phyloP scores from a whole-genome alignment of 2,329 filamentous ascomycete species.

The Aspergillus awamori region DNA sequence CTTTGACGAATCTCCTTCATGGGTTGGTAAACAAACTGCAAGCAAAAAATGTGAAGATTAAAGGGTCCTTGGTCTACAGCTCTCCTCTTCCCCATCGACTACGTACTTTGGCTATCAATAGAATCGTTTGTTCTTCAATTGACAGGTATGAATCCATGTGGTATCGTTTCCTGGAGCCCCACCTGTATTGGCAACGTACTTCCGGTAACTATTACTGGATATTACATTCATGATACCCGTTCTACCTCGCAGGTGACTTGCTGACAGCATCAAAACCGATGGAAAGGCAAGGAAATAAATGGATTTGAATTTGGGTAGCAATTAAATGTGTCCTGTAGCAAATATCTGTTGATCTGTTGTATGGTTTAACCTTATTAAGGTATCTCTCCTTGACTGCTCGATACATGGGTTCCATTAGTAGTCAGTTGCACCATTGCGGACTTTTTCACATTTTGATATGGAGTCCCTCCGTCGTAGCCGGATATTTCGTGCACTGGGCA shows the following conservation, averaged over 20 bases:
- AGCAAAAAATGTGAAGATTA: too few relatives aligned
- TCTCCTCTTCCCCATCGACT: background rate
- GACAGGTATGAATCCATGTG: conserved; percentile 8
- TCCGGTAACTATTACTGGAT: background rate
- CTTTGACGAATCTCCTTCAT: background rate
- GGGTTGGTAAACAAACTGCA: too few relatives aligned
- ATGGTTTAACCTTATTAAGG: background rate
- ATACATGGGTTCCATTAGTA: background rate
- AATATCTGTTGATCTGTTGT: background rate
- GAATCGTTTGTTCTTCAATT: background rate
- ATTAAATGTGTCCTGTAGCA: background rate
- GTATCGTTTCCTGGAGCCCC: conserved; percentile 8
- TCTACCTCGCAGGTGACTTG: background rate
- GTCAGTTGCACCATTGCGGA: conserved; percentile 23
- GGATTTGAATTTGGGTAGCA: background rate
- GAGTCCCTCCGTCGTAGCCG: conserved; percentile 3
- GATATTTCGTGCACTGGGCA: conserved; percentile 14
- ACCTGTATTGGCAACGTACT: conserved; percentile 5
- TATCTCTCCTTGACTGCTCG: too few relatives aligned
- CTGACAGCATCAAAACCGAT: background rate
- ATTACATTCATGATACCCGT: background rate
- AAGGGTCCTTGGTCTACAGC: background rate
- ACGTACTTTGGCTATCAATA: background rate
- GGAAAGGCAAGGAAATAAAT: background rate
- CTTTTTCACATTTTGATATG: conserved; percentile 11